Evolutionary conservation across 108 stramenopile genomes (phyloP).

Genomic region (Aurantiochytrium sp.): DNA sequence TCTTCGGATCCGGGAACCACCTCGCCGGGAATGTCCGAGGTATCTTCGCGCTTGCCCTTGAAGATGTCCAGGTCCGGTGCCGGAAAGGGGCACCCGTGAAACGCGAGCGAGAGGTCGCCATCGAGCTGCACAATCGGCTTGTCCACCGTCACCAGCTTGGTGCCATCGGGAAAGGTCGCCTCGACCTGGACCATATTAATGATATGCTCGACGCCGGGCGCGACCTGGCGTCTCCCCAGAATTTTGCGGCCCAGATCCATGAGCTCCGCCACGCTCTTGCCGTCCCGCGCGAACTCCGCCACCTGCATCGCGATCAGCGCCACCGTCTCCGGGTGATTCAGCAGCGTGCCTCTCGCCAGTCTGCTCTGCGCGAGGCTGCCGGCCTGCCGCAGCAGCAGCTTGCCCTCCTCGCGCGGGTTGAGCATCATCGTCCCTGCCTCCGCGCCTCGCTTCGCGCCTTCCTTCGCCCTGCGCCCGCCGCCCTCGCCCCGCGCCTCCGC

Average conservation of each 20-base stretch:
- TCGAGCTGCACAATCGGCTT: conserved; percentile 56
- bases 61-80: conserved; percentile 64
- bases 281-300: conserved; percentile 86
- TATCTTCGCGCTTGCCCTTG: background rate
- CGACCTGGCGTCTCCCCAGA: conserved; percentile 72
- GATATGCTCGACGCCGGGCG: conserved; percentile 68
- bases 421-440: conserved; percentile 24
- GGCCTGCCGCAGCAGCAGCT: conserved; percentile 68
- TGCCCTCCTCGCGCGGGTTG: conserved; percentile 75
- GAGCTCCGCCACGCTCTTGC: conserved; percentile 68
- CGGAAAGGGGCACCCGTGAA: conserved; percentile 80
- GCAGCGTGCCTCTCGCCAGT: conserved; percentile 71
- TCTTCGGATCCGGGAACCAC: conserved; percentile 41
- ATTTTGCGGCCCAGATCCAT: conserved; percentile 71
- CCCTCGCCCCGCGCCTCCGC: no score
- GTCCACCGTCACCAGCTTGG: conserved; percentile 89
- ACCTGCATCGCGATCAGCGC: conserved; percentile 83
- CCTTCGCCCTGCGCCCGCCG: no score
- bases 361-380: conserved; percentile 85
- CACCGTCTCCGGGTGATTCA: conserved; percentile 77
- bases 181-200: conserved; percentile 90
- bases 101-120: conserved; percentile 74
- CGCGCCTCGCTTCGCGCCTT: no score
- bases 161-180: conserved; percentile 95
- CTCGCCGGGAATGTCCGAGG: conserved; percentile 31